Evolutionary conservation across 352 stramenopile species (phyloP).

Genomic region (Phytopythium oedochilum): DNA sequence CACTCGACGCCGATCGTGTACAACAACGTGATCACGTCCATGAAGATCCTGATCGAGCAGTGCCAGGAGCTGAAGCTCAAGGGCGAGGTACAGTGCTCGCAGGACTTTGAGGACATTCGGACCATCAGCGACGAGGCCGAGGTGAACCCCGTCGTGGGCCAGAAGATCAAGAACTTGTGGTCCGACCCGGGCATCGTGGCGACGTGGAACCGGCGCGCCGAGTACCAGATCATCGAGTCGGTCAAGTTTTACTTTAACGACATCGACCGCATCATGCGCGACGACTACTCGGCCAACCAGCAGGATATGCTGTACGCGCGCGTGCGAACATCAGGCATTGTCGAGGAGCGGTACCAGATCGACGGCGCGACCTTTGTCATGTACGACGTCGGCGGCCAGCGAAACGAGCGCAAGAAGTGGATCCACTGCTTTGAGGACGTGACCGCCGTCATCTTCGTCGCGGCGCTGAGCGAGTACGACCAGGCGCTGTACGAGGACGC

Average conservation of each 20-base stretch:
- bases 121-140: slow-evolving; percentile 80
- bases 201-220: slow-evolving; percentile 87
- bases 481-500: slow-evolving; percentile 94
- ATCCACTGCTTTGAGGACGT: slow-evolving; percentile 97
- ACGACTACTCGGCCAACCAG: slow-evolving; percentile 91
- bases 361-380: slow-evolving; percentile 95
- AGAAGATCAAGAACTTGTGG: slow-evolving; percentile 95
- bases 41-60: slow-evolving; percentile 91
- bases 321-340: slow-evolving; percentile 93
- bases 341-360: slow-evolving; percentile 95
- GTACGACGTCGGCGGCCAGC: slow-evolving; percentile 95
- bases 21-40: slow-evolving; percentile 88
- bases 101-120: slow-evolving; percentile 81
- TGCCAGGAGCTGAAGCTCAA: slow-evolving; percentile 78
- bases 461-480: slow-evolving; percentile 94
- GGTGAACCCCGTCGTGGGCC: slow-evolving; percentile 87
- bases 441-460: slow-evolving; percentile 96
- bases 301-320: slow-evolving; percentile 96
- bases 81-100: slow-evolving; percentile 59
- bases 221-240: slow-evolving; percentile 97
- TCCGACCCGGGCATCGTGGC: slow-evolving; percentile 85
- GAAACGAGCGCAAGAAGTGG: slow-evolving; percentile 97
- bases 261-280: slow-evolving; percentile 91
- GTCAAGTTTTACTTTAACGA: slow-evolving; percentile 97
- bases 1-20: slow-evolving; percentile 88